A percentile compares a stretch with the other conserved stretches of the same genome.
Conservation (phyloP, 139 green algal species). For the Auxenochlorella pyrenoidosa region DNA sequence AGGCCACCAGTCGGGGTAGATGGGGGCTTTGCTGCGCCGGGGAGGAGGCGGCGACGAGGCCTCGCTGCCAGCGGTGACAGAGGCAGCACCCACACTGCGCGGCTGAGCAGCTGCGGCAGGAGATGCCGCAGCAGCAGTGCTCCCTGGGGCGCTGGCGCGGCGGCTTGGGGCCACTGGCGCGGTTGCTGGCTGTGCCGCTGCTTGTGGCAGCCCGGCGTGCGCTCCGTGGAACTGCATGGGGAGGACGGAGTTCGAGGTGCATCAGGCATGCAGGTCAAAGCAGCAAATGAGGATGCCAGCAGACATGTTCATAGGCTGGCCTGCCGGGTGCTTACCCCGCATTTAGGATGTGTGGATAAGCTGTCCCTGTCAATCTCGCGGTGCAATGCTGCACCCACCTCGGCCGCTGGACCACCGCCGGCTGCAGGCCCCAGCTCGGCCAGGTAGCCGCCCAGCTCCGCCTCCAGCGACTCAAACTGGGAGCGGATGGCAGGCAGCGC, state of each 20-base stretch:
- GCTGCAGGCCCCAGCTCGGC: not conserved
- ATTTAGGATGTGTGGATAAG: too few species aligned
- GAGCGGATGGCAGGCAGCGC: conserved; percentile 28
- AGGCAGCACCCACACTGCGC: not conserved
- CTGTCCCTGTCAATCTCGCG: too few species aligned
- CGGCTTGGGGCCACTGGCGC: not conserved
- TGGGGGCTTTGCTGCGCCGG: not conserved
- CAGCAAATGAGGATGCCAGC: not conserved
- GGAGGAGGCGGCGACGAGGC: not conserved
- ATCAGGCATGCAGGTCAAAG: too few species aligned
- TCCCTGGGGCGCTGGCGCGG: not conserved
- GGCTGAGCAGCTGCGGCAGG: not conserved
- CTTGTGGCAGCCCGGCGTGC: not conserved
- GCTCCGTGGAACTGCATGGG: too few species aligned
- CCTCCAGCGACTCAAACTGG: conserved; percentile 24
- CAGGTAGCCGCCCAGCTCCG: conserved; percentile 27
- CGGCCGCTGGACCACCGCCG: not conserved
- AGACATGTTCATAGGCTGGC: not conserved
- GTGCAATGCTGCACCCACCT: not conserved
- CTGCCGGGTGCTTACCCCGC: too few species aligned
- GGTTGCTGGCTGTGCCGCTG: not conserved
- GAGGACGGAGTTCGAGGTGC: too few species aligned
- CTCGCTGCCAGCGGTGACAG: not conserved
- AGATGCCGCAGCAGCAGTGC: not conserved
- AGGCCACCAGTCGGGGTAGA: conserved; percentile 35